phyloP scores from a whole-genome alignment of 495 filamentous ascomycete genomes.

The Penicillium maclennaniae region DNA sequence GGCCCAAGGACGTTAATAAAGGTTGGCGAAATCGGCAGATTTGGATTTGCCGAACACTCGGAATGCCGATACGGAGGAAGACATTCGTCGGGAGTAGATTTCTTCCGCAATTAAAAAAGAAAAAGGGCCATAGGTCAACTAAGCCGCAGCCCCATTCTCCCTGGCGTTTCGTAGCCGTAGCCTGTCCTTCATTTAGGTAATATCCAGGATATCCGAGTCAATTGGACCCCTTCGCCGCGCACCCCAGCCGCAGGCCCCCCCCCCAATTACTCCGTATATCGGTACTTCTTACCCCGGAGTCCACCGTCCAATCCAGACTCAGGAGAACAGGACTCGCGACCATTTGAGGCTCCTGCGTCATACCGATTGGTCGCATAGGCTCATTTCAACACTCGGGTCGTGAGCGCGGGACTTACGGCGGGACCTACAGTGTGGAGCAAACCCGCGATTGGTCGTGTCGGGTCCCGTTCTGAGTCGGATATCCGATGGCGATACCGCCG shows the following conservation, averaged over 20 bases:
- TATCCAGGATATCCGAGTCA: background rate
- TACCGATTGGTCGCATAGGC: background rate
- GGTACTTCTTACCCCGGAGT: constrained; percentile 25
- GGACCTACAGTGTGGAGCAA: too few relatives aligned
- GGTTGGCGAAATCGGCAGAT: constrained; percentile 21
- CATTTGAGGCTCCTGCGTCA: constrained; percentile 9
- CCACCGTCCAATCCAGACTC: constrained; percentile 1
- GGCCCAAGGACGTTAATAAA: too few relatives aligned
- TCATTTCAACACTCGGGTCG: constrained; percentile 15
- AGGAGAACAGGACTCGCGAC: background rate
- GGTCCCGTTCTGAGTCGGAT: constrained; percentile 5
- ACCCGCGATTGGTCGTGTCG: constrained; percentile 13
- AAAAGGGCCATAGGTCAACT: constrained; percentile 10
- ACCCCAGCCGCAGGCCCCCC: too few relatives aligned
- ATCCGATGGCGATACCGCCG: constrained; percentile 21
- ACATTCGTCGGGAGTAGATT: constrained; percentile 14
- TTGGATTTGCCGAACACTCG: constrained; percentile 8
- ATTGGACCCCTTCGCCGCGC: background rate
- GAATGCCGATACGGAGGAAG: constrained; percentile 27
- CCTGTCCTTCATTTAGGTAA: too few relatives aligned
- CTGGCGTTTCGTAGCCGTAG: background rate
- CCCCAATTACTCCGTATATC: constrained; percentile 22
- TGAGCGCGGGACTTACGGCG: constrained; percentile 24
- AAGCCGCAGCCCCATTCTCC: constrained; percentile 1
- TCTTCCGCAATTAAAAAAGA: constrained; percentile 17